Conservation (phyloP, 148 eudicot species). For the Drosera capensis region DNA sequence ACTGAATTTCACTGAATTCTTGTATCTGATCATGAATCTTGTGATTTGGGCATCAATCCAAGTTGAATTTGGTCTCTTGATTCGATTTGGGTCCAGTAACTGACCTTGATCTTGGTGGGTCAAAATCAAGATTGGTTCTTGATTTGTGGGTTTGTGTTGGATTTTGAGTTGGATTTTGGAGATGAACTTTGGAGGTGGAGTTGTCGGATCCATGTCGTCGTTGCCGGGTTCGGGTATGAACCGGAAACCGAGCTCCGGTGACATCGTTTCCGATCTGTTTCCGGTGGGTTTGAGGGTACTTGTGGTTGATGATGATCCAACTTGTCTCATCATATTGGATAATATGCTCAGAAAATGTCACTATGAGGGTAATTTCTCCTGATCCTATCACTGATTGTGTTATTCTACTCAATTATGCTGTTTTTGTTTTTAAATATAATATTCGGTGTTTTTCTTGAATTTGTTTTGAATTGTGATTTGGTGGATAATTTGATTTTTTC, state of each 20-base stretch:
- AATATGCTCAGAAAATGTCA: conserved; percentile 74
- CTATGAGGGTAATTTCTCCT: conserved; percentile 47
- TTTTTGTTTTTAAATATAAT: background rate
- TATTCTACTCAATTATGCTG: background rate
- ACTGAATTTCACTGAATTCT: too few relatives aligned
- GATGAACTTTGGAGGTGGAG: conserved; percentile 51
- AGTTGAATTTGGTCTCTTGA: too few relatives aligned
- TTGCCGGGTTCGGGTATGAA: conserved; percentile 26
- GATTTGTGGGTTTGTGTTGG: too few relatives aligned
- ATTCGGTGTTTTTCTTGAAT: too few relatives aligned
- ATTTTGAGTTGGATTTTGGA: conserved; percentile 15
- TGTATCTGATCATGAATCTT: too few relatives aligned
- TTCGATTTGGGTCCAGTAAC: too few relatives aligned
- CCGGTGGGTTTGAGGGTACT: conserved; percentile 92
- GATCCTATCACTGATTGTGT: background rate
- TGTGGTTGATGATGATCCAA: conserved; percentile 93
- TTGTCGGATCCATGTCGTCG: conserved; percentile 32
- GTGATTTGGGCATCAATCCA: too few relatives aligned
- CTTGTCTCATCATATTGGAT: conserved; percentile 86
- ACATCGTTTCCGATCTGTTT: conserved; percentile 44
- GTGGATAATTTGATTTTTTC: too few relatives aligned
- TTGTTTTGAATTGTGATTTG: too few relatives aligned
- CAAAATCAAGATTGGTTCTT: too few relatives aligned
- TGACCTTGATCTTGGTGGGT: too few relatives aligned
- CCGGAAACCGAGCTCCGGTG: conserved; percentile 26